phyloP scores from a whole-genome alignment of 140 eudicot genomes.

The Stevia rebaudiana region DNA sequence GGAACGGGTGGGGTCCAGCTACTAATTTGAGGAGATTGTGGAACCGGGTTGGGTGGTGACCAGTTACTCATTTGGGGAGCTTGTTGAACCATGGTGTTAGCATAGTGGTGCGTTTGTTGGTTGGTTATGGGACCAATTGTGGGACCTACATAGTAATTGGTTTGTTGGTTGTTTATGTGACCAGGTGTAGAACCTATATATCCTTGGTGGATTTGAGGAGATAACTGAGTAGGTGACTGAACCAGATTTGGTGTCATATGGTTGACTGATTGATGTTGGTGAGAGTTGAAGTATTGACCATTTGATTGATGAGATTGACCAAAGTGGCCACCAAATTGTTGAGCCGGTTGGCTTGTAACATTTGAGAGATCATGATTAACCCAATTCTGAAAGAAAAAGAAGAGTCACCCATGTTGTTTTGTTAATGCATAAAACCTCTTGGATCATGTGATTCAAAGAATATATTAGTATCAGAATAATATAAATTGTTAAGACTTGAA shows the following conservation, averaged over 20 bases:
- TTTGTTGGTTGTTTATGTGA: constrained; percentile 22
- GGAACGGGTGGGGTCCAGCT: constrained; percentile 27
- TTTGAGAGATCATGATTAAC: constrained; percentile 27
- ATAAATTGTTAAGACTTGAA: neutral
- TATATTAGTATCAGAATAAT: neutral
- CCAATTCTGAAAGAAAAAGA: constrained; percentile 22
- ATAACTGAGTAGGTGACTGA: constrained; percentile 27
- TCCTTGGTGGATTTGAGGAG: constrained; percentile 33
- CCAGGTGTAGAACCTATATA: constrained; percentile 28
- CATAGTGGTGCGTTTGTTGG: constrained; percentile 4
- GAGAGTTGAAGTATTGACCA: constrained; percentile 20
- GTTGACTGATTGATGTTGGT: constrained; percentile 33
- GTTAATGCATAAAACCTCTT: neutral
- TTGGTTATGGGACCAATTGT: neutral
- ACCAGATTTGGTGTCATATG: constrained; percentile 24
- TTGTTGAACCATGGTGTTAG: constrained; percentile 4
- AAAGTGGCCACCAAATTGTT: constrained; percentile 24
- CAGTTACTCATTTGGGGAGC: constrained; percentile 24
- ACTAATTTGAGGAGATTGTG: constrained; percentile 28
- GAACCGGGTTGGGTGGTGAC: neutral
- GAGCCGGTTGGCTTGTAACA: constrained; percentile 31
- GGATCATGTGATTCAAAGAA: neutral
- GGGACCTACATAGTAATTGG: neutral
- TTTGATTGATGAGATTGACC: constrained; percentile 31
- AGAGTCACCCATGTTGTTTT: neutral